Percentiles rank a stretch among this genome's conserved stretches.
These are phyloP conservation scores for Pythium angustatum DNA, from an alignment of 352 stramenopile species.

Conservation along the genomic window DNA sequence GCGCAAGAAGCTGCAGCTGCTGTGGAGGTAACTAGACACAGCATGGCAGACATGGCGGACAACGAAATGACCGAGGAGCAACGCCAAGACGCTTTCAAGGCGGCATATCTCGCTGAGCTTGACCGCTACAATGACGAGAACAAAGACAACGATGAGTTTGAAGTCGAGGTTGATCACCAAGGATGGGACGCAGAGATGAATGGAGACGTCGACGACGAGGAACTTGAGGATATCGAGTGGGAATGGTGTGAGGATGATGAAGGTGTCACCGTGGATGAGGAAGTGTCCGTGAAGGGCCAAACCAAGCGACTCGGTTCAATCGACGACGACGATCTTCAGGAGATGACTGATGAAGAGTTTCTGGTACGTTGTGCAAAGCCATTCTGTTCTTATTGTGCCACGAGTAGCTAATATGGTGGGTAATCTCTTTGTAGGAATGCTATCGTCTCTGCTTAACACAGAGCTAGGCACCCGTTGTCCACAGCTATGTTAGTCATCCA, in stretches of 20 bases:
- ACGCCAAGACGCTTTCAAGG: conserved; percentile 79
- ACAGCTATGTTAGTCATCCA: conserved; percentile 41
- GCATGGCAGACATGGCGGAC: conserved; percentile 54
- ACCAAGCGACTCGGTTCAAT: conserved; percentile 64
- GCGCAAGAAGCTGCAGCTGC: conserved; percentile 41
- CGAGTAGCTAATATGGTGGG: not conserved
- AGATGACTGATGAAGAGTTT: conserved; percentile 87
- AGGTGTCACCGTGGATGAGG: conserved; percentile 36
- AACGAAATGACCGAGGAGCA: conserved; percentile 83
- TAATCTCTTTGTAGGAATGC: conserved; percentile 47
- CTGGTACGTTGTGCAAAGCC: too few species aligned
- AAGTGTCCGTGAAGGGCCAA: conserved; percentile 71
- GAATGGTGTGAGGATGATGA: conserved; percentile 80
- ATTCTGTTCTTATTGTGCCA: too few species aligned
- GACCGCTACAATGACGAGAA: conserved; percentile 88
- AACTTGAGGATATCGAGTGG: conserved; percentile 83
- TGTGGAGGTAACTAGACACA: conserved; percentile 39
- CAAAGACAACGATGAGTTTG: conserved; percentile 70
- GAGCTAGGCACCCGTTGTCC: conserved; percentile 6
- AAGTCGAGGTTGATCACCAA: conserved; percentile 80
- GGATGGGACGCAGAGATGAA: conserved; percentile 87
- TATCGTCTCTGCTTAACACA: conserved; percentile 61
- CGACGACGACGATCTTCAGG: conserved; percentile 78
- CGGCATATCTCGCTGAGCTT: conserved; percentile 79
- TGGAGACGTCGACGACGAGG: conserved; percentile 68